Evolutionary conservation across 2,329 filamentous ascomycete species (phyloP).

Genomic region (Penicillium sclerotigenum): DNA sequence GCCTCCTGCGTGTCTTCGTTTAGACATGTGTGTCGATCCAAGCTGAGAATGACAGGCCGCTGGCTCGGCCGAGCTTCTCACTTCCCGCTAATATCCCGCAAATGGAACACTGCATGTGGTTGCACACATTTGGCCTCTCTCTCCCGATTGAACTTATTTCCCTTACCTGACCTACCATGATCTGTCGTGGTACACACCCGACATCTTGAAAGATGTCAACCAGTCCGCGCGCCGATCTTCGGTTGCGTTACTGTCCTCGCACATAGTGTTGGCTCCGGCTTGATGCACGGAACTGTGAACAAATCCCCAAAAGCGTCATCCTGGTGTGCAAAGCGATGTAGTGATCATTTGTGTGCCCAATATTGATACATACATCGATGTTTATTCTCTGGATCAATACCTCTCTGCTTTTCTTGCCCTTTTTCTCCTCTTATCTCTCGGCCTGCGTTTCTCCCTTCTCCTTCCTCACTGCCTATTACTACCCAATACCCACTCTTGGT

Average conservation of each 20-base stretch:
- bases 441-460: neutral
- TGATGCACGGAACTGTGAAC: constrained; percentile 18
- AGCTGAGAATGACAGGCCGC: constrained; percentile 11
- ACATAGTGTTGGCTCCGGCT: constrained; percentile 22
- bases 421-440: neutral
- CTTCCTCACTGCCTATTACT: neutral
- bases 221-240: neutral
- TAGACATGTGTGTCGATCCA: constrained; percentile 1
- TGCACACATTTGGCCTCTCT: neutral
- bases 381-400: neutral
- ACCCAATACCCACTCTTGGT: constrained; percentile 21
- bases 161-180: neutral
- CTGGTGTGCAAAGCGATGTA: constrained; percentile 7
- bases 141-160: neutral
- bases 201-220: neutral
- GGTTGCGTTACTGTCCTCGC: constrained; percentile 12
- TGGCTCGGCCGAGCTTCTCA: constrained; percentile 13
- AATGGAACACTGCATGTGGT: neutral
- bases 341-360: constrained; percentile 8
- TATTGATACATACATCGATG: constrained; percentile 1
- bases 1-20: neutral
- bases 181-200: neutral
- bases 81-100: neutral
- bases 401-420: neutral
- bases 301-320: constrained; percentile 16